phyloP scores from a whole-genome alignment of 2,329 filamentous ascomycete genomes.

The Gremmenia infestans region DNA sequence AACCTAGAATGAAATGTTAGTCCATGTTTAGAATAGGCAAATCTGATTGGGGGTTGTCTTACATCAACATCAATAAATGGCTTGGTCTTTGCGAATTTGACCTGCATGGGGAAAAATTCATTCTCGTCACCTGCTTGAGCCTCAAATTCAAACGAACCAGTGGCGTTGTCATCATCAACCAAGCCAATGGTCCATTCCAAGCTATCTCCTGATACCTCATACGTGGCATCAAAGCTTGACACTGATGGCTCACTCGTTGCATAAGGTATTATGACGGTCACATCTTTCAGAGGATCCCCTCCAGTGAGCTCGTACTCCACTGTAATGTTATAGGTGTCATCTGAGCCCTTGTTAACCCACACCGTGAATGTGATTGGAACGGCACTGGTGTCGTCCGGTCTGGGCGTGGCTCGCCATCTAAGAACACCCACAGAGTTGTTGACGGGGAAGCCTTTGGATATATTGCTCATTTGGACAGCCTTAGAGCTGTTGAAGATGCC shows the following conservation, averaged over 20 bases:
- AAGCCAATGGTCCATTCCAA: conserved; percentile 91
- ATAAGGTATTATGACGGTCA: conserved; percentile 85
- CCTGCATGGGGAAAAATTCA: conserved; percentile 96
- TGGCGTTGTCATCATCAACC: conserved; percentile 76
- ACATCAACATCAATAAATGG: conserved; percentile 94
- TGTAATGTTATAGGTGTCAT: conserved; percentile 80
- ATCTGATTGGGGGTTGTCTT: conserved; percentile 39
- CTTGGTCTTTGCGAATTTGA: conserved; percentile 78
- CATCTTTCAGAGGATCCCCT: conserved; percentile 72
- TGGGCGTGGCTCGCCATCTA: conserved; percentile 83
- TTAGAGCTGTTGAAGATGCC: conserved; percentile 77
- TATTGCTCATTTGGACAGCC: conserved; percentile 84
- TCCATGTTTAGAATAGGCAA: conserved; percentile 4
- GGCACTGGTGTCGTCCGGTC: conserved; percentile 71
- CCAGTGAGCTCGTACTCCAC: conserved; percentile 93
- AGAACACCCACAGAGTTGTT: conserved; percentile 93
- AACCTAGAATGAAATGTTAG: conserved; percentile 46
- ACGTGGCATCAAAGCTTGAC: conserved; percentile 88
- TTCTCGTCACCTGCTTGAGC: conserved; percentile 81
- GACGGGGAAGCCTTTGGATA: conserved; percentile 81
- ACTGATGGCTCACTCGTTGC: conserved; percentile 78
- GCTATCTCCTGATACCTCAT: conserved; percentile 88
- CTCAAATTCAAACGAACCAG: conserved; percentile 92
- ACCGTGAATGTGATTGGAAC: conserved; percentile 95
- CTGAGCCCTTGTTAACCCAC: conserved; percentile 87